Evolutionary conservation across 805 yeast species (phyloP).

Genomic region (Wickerhamomyces queroliae): DNA sequence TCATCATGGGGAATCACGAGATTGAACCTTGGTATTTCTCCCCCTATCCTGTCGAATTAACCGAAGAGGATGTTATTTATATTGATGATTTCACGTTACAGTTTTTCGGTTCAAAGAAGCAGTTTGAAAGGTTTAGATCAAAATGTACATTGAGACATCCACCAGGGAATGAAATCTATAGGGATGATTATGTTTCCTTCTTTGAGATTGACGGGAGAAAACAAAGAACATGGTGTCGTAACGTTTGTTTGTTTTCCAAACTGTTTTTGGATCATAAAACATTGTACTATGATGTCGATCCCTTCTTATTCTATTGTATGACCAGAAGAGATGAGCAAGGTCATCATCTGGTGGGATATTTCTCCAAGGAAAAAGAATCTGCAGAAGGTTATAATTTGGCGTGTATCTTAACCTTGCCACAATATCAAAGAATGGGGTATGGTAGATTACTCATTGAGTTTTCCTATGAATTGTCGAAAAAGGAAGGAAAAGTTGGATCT

Average conservation of each 20-base stretch:
- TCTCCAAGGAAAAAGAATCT: constrained; percentile 94
- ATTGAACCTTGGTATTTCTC: constrained; percentile 99
- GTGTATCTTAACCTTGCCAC: constrained; percentile 93
- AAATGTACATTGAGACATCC: constrained; percentile 92
- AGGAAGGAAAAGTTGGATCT: constrained; percentile 87
- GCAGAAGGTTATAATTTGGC: constrained; percentile 96
- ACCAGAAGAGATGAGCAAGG: constrained; percentile 84
- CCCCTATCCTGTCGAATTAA: constrained; percentile 92
- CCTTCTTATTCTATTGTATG: constrained; percentile 94
- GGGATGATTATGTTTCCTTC: constrained; percentile 89
- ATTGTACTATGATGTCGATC: constrained; percentile 95
- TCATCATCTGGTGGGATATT: constrained; percentile 94
- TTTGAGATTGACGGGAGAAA: constrained; percentile 97
- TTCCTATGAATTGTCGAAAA: constrained; percentile 83
- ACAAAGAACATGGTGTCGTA: constrained; percentile 97
- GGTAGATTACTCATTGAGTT: constrained; percentile 91
- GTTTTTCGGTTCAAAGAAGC: constrained; percentile 84
- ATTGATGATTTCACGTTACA: constrained; percentile 88
- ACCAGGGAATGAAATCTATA: constrained; percentile 95
- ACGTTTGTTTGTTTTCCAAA: constrained; percentile 84
- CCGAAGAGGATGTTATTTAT: constrained; percentile 86
- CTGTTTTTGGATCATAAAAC: constrained; percentile 94
- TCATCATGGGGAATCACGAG: constrained; percentile 83
- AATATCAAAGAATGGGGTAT: constrained; percentile 92
- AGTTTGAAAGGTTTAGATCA: constrained; percentile 84